Base-by-base conservation (phyloP, 2,329 filamentous ascomycete genomes). In the Corniculantispora saksenae region DNA sequence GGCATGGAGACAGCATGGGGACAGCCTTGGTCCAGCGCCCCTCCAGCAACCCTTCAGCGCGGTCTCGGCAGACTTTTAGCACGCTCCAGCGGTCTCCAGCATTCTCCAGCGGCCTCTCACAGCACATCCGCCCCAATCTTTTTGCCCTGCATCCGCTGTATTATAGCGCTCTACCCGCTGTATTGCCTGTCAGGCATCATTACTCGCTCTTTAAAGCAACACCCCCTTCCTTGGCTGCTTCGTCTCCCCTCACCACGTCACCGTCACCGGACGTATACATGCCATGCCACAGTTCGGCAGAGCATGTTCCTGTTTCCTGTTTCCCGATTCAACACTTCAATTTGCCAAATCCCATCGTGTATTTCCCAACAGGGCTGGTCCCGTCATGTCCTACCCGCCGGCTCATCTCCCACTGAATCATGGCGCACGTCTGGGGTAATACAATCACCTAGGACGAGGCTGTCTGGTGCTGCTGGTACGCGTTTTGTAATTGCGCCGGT, bases 361-460 rank as follows among this genome's bases (percentile, higher is more conserved):
- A 48, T 17, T 21, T 6, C 45, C 45, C 45, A 48, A 48, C 35
- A 38, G 13, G 35, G 35, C 35, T 21, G 13, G 17, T 17, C 15
- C 43, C 13, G 43, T 47, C 43, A 47, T 47, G 43, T 47, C 7
- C 13, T 47, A 47, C 43, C 43, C 43, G 43, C 43, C 43, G 54
- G 17, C 27, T 38, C n/a, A 47, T 32, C 38, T 43, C 10, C 38
- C 15, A 17, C 23, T 32, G 48, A 51, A 51, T 35, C 50, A 55
- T 55, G 40, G 21, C 57, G 12, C 45, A 55, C 29, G 35, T 62
- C 50, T 55, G 60, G 50, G 50, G 60, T 54, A 47, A 45, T 47
- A 48, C 60, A 62, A 47, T 55, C 60, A 62, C 48, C 50, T 62
- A 47, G 32, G 19, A 62, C 60, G 55, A 25, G 35, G 35, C 25